Conservation (phyloP, 2,329 filamentous ascomycete species). For the Bipolaris oryzae region DNA sequence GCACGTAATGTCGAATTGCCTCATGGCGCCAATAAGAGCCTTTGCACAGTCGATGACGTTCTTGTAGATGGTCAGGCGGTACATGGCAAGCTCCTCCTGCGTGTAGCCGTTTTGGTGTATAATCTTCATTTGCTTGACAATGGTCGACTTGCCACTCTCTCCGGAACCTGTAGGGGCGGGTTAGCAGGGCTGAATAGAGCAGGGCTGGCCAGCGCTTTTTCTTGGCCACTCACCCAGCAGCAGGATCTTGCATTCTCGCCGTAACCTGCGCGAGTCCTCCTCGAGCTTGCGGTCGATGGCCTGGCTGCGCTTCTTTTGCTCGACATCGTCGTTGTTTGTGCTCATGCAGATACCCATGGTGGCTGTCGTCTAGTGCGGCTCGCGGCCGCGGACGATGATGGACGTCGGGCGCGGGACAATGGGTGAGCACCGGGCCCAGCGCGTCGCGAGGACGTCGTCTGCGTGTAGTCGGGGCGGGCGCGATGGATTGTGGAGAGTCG, state of each 20-base stretch:
- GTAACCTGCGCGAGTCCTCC: conserved; percentile 89
- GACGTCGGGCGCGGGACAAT: conserved; percentile 10
- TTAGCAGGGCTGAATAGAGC: conserved; percentile 31
- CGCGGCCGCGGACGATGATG: conserved; percentile 38
- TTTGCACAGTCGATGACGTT: conserved; percentile 97
- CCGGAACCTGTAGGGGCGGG: conserved; percentile 73
- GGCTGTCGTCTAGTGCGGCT: conserved; percentile 39
- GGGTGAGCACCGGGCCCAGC: conserved; percentile 35
- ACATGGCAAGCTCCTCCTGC: conserved; percentile 89
- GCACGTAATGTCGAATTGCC: conserved; percentile 86
- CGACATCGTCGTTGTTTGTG: conserved; percentile 80
- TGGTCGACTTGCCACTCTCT: conserved; percentile 98
- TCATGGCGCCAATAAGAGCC: conserved; percentile 87
- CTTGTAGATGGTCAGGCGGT: conserved; percentile 96
- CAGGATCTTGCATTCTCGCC: conserved; percentile 98
- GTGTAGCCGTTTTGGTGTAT: conserved; percentile 98
- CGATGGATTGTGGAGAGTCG: conserved; percentile 28
- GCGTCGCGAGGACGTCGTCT: conserved; percentile 34
- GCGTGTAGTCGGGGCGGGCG: conserved; percentile 14
- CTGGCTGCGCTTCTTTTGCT: conserved; percentile 95
- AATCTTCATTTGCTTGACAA: conserved; percentile 99
- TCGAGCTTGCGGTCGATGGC: conserved; percentile 92
- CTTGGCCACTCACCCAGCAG: conserved; percentile 73
- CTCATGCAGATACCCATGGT: conserved; percentile 95
- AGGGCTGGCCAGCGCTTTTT: background rate